These are phyloP conservation scores for Plantago coronopus DNA, from an alignment of 305 asterid genomes.

Conservation along the genomic window DNA sequence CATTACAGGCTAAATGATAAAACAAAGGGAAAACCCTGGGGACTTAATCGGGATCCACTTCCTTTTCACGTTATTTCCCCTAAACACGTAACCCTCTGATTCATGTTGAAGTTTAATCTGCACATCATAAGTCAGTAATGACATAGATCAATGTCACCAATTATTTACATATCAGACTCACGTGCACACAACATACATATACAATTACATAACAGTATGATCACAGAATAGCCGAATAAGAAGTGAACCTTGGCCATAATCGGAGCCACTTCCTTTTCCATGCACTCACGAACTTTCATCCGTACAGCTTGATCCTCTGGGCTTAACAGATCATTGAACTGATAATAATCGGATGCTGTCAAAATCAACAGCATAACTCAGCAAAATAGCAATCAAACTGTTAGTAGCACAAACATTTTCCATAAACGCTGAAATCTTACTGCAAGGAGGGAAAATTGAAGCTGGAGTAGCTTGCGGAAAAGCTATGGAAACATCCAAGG, in stretches of 20 bases:
- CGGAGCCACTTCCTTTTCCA: conserved; percentile 74
- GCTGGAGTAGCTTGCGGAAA: conserved; percentile 99
- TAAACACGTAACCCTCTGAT: background rate
- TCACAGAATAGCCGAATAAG: background rate
- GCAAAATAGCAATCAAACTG: background rate
- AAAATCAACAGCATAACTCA: conserved; percentile 13
- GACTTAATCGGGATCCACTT: conserved; percentile 68
- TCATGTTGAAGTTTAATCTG: too few relatives aligned
- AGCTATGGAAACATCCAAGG: conserved; percentile 75
- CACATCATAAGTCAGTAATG: background rate
- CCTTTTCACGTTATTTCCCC: conserved; percentile 30
- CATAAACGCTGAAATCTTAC: conserved; percentile 32
- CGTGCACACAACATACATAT: background rate
- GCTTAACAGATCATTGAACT: conserved; percentile 56
- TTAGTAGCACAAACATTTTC: background rate
- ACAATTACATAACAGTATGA: background rate
- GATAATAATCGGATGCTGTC: conserved; percentile 66
- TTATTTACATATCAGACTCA: background rate
- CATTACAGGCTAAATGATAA: background rate
- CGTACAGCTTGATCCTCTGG: conserved; percentile 58
- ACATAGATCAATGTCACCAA: background rate
- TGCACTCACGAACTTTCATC: conserved; percentile 52
- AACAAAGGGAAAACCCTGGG: conserved; percentile 33
- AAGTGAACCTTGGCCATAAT: conserved; percentile 57
- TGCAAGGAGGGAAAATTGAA: conserved; percentile 72